Evolutionary conservation across 2,329 filamentous ascomycete genomes (phyloP).

Genomic region (Xylariaceae sp.): DNA sequence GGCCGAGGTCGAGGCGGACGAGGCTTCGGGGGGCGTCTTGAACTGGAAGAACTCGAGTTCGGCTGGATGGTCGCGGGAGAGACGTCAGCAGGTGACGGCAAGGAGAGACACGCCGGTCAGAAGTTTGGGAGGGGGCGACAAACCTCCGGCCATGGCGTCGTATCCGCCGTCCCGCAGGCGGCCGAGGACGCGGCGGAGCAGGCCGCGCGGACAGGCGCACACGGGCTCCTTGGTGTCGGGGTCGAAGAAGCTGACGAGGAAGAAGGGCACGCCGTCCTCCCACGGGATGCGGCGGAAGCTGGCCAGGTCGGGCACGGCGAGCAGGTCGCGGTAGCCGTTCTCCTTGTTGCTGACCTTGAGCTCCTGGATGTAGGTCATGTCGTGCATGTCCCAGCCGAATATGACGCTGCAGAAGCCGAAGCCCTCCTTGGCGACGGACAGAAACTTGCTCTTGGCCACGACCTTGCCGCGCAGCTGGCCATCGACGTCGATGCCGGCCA

Average conservation of each 20-base stretch:
- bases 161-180: conserved; percentile 56
- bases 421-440: conserved; percentile 63
- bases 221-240: conserved; percentile 57
- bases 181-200: conserved; percentile 53
- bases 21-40: conserved; percentile 25
- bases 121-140: conserved; percentile 16
- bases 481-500: conserved; percentile 71
- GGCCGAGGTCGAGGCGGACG: conserved; percentile 43
- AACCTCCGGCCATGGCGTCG: conserved; percentile 70
- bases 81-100: conserved; percentile 4
- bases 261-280: conserved; percentile 71
- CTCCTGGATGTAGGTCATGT: conserved; percentile 69
- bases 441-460: conserved; percentile 76
- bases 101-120: background rate
- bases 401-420: conserved; percentile 82
- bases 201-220: conserved; percentile 62
- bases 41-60: conserved; percentile 65
- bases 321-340: conserved; percentile 70
- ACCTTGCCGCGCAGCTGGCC: conserved; percentile 72
- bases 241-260: conserved; percentile 66
- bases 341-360: conserved; percentile 70
- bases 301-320: conserved; percentile 63
- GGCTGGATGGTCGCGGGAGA: conserved; percentile 36
- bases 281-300: conserved; percentile 71
- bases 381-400: conserved; percentile 87